These are phyloP conservation scores for Testicularia cyperi DNA, from an alignment of 1,284 basidiomycete species.

Conservation along the genomic window DNA sequence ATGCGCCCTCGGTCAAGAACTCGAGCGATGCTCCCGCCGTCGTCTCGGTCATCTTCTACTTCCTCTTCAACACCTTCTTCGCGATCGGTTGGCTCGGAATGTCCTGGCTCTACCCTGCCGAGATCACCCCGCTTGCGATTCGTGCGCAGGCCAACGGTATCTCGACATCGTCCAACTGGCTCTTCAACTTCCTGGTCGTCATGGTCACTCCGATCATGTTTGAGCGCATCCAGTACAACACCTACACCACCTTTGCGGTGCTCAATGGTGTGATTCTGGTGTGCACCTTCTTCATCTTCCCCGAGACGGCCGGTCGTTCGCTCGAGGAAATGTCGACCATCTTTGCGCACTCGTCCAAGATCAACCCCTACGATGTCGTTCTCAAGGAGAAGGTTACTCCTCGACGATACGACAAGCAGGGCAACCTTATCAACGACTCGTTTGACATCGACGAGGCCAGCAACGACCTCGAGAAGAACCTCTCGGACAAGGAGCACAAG, in stretches of 20 bases:
- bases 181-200: conserved; percentile 57
- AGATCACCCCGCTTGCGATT: conserved; percentile 55
- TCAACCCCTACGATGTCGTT: conserved; percentile 55
- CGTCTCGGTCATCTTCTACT: conserved; percentile 50
- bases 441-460: conserved; percentile 25
- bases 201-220: conserved; percentile 50
- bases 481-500: conserved; percentile 1
- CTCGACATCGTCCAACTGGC: conserved; percentile 51
- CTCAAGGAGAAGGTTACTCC: conserved; percentile 43
- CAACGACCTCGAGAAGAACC: conserved; percentile 26
- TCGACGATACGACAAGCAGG: conserved; percentile 51
- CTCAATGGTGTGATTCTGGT: conserved; percentile 47
- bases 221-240: conserved; percentile 28
- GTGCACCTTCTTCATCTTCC: conserved; percentile 47
- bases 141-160: conserved; percentile 55
- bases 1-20: conserved; percentile 14
- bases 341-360: conserved; percentile 46
- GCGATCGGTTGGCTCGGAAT: conserved; percentile 58
- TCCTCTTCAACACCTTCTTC: conserved; percentile 58
- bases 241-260: conserved; percentile 43
- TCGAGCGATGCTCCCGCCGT: conserved; percentile 18
- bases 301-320: conserved; percentile 51
- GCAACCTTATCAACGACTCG: conserved; percentile 40
- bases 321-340: conserved; percentile 56
- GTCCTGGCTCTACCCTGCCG: conserved; percentile 59